These are phyloP conservation scores for Suillus clintonianus DNA, from an alignment of 768 basidiomycete species.

Conservation along the genomic window DNA sequence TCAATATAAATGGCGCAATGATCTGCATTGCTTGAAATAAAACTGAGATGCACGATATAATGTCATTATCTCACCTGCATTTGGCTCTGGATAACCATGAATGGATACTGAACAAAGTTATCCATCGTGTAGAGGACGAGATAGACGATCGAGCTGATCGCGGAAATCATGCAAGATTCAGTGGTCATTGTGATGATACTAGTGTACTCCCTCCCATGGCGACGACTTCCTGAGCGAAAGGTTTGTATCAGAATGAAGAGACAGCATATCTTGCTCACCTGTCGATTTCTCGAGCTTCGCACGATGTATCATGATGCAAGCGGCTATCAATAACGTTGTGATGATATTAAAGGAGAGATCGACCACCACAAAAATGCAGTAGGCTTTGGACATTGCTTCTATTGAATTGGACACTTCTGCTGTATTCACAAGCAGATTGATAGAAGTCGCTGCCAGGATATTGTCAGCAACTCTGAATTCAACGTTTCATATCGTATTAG, in stretches of 20 bases:
- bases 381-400: not conserved
- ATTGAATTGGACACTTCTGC: not conserved
- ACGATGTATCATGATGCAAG: not conserved
- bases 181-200: conserved; percentile 1
- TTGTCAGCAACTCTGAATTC: not conserved
- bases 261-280: not conserved
- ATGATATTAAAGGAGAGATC: not conserved
- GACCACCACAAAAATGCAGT: not conserved
- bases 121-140: not conserved
- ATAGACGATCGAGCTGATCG: conserved; percentile 7
- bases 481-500: not conserved
- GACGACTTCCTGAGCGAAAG: not conserved
- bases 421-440: not conserved
- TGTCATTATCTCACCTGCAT: conserved; percentile 1
- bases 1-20: conserved; percentile 5
- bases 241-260: not conserved
- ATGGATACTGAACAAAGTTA: conserved; percentile 4
- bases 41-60: not conserved
- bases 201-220: not conserved
- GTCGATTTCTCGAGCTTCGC: not conserved
- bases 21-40: not conserved
- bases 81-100: conserved; percentile 4
- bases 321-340: not conserved
- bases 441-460: not conserved
- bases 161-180: conserved; percentile 6